Evolutionary conservation across 345 rosid species (phyloP).

Genomic region (Odontarrhena argentea): DNA sequence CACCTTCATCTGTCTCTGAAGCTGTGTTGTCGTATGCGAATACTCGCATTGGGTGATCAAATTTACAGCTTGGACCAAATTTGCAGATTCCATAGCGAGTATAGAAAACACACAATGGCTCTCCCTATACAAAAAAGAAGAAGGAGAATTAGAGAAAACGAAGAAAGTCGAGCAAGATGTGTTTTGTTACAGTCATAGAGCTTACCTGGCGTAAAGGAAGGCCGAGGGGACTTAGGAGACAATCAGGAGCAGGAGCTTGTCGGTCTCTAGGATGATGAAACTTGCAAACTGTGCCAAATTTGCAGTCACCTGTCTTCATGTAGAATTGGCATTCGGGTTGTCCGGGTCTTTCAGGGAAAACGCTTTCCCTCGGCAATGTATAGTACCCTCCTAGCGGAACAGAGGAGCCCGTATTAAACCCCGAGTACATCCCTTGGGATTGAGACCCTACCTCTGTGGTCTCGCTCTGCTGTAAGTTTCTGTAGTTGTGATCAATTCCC

Average conservation of each 20-base stretch:
- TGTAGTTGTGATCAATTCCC: constrained; percentile 61
- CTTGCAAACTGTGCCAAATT: constrained; percentile 93
- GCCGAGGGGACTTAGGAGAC: constrained; percentile 82
- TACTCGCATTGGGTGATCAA: constrained; percentile 93
- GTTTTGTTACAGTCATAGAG: constrained; percentile 18
- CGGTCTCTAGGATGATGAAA: constrained; percentile 98
- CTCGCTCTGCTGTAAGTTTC: constrained; percentile 65
- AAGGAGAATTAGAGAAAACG: background rate
- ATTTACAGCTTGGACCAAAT: constrained; percentile 99
- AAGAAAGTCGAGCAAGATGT: constrained; percentile 10
- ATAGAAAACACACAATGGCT: constrained; percentile 88
- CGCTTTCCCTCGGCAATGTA: constrained; percentile 80
- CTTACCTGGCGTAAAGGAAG: constrained; percentile 95
- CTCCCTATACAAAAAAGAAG: constrained; percentile 59
- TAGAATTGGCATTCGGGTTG: constrained; percentile 96
- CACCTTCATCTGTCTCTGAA: constrained; percentile 74
- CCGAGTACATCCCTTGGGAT: constrained; percentile 64
- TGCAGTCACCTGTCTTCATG: constrained; percentile 98
- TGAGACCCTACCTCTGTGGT: constrained; percentile 56
- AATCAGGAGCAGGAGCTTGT: constrained; percentile 87
- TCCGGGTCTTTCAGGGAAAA: constrained; percentile 96
- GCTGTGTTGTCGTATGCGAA: constrained; percentile 55
- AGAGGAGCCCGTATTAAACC: constrained; percentile 57
- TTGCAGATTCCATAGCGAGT: constrained; percentile 97
- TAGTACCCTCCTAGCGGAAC: constrained; percentile 67